Base-by-base conservation (phyloP, 2,329 filamentous ascomycete genomes). In the Fonsecaea nubica region DNA sequence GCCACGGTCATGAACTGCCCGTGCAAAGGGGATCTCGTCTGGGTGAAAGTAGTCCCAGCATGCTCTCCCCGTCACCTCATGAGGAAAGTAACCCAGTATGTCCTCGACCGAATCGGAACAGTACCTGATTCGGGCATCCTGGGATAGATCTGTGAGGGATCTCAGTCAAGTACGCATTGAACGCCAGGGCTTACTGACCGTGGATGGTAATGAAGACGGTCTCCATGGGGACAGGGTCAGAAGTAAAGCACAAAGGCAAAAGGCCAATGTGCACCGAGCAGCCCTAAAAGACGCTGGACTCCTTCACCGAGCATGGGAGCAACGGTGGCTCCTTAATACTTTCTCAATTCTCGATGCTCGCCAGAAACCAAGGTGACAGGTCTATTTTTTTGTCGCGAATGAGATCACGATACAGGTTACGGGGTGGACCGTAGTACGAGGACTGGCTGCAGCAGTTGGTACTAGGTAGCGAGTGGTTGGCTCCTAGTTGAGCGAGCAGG, bases 131-230 rank as follows among this genome's bases (percentile, higher is more conserved):
- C 88, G 90, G 73, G 91, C 92, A 76, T 94, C 89, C 64, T 86
- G 82, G 52, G 87, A 86, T 67, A 94, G 84, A 78, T 93, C 92
- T 93, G 71, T 66, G 74, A 38, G 65, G 57, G 55, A 53, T 63
- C 59, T 74, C 68, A 73, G 66, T 55, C 64, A 40, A 57, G 57
- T 40, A 71, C 55, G 58, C 40, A 58, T 40, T 40, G 61, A 52
- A 62, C 54, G 54, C 54, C 55, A 62, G 21, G 32, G 54, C 56
- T 45, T 65, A 83, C 88, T 81, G 80, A 91, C 92, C 92, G 77
- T 95, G 92, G 76, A 96, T 95, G 72, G 92, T 93, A 81, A 96
- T 95, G 80, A 96, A 96, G 36, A 92, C 95, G 72, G 90, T 90
- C 79, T 93, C 91, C 91, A 92, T 92, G 35, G 40, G 68, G 61